Evolutionary conservation across 176 grass and related monocot species (phyloP).

Genomic region (Aegilops bicornis): DNA sequence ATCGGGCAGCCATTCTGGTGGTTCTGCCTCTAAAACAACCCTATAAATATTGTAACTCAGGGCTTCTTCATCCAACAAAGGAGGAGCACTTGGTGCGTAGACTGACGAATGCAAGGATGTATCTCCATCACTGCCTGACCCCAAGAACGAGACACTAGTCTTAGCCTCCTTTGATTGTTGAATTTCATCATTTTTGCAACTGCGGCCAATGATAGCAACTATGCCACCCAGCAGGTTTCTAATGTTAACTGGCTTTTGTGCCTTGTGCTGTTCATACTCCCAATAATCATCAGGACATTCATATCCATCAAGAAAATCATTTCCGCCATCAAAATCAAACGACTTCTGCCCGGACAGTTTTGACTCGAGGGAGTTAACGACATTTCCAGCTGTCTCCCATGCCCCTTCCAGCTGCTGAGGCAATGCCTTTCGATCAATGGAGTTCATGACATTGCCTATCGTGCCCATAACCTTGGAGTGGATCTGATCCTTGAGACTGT

Average conservation of each 20-base stretch:
- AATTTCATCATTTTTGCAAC: constrained; percentile 27
- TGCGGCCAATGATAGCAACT: constrained; percentile 50
- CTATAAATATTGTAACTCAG: constrained; percentile 51
- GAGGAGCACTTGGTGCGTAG: constrained; percentile 73
- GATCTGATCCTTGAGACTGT: constrained; percentile 36
- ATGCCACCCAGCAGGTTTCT: constrained; percentile 57
- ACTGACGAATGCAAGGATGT: constrained; percentile 73
- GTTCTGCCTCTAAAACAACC: constrained; percentile 65
- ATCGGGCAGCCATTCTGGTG: constrained; percentile 81
- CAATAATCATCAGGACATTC: constrained; percentile 36
- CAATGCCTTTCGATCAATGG: constrained; percentile 32
- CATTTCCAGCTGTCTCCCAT: constrained; percentile 28
- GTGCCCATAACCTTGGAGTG: constrained; percentile 40
- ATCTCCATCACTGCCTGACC: constrained; percentile 52
- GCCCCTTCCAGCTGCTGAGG: constrained; percentile 32
- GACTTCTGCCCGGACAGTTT: constrained; percentile 28
- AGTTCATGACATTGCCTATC: constrained; percentile 16
- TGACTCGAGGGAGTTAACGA: constrained; percentile 33
- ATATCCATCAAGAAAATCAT: constrained; percentile 37
- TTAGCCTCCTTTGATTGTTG: constrained; percentile 35
- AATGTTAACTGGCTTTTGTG: constrained; percentile 55
- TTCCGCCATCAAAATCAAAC: constrained; percentile 10
- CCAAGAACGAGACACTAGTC: constrained; percentile 70
- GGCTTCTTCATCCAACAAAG: constrained; percentile 61
- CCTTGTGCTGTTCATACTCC: constrained; percentile 14